Percentiles rank a stretch among this genome's conserved stretches.
Evolutionary conservation across 495 filamentous ascomycete genomes (phyloP).

Genomic region (Aspergillus asperescens): DNA sequence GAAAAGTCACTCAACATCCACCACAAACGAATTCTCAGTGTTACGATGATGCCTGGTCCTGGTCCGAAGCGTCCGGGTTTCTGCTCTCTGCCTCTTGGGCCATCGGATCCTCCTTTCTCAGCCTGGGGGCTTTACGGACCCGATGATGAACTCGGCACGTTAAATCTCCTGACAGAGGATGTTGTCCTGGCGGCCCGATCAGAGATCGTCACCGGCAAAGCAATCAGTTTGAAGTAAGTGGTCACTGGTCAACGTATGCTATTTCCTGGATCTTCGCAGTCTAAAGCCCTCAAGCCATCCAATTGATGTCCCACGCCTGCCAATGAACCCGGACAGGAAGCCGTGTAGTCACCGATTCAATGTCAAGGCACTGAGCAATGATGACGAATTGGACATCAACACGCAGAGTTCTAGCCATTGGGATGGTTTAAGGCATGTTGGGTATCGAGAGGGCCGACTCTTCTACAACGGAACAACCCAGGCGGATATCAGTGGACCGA

Average conservation of each 20-base stretch:
- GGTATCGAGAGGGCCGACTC: constrained; percentile 29
- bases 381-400: not conserved
- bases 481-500: constrained; percentile 44
- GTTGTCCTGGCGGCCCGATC: constrained; percentile 50
- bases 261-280: not conserved
- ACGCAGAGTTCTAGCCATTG: constrained; percentile 38
- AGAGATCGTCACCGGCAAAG: not conserved
- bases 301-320: not conserved
- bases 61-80: not conserved
- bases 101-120: not conserved
- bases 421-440: constrained; percentile 47
- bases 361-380: constrained; percentile 26
- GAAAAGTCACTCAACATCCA: too few species aligned
- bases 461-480: constrained; percentile 55
- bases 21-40: too few species aligned
- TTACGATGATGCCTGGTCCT: too few species aligned
- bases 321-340: not conserved
- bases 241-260: not conserved
- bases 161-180: constrained; percentile 25
- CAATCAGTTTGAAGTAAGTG: constrained; percentile 32
- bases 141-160: not conserved
- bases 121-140: not conserved
- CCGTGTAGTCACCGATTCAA: constrained; percentile 4
- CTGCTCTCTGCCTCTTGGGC: not conserved
- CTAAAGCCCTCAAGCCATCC: not conserved